phyloP scores from a whole-genome alignment of 2,329 filamentous ascomycete species.

The Apiospora hydei region DNA sequence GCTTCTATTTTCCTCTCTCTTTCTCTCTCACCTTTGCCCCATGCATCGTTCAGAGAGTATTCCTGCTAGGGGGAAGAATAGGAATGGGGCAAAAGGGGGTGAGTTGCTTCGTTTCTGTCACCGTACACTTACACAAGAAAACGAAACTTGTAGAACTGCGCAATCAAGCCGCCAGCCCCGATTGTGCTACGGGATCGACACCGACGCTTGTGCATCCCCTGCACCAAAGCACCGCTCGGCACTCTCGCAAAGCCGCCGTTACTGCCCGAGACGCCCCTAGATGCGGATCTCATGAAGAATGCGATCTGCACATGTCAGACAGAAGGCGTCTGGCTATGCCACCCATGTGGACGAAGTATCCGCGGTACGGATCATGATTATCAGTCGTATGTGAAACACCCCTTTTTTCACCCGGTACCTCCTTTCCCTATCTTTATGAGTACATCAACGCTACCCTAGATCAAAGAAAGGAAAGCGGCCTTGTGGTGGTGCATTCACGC shows the following conservation, averaged over 20 bases:
- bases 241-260: constrained; percentile 56
- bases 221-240: constrained; percentile 74
- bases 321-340: constrained; percentile 81
- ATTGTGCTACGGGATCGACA: constrained; percentile 75
- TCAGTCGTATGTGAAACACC: constrained; percentile 53
- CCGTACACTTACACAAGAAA: not conserved
- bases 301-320: constrained; percentile 60
- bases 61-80: too few species aligned
- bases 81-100: not conserved
- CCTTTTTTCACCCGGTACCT: not conserved
- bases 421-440: not conserved
- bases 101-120: not conserved
- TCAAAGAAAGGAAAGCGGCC: not conserved
- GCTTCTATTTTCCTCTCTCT: too few species aligned
- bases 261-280: constrained; percentile 54
- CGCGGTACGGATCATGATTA: constrained; percentile 66
- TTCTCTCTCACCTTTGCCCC: not conserved
- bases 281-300: constrained; percentile 63
- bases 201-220: constrained; percentile 80
- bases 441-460: not conserved
- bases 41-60: not conserved
- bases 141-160: constrained; percentile 74
- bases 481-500: not conserved
- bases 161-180: constrained; percentile 79
- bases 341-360: constrained; percentile 79